Evolutionary conservation across 169 alveolate genomes (phyloP), one percentile per base, ranked within the genome.

Genomic region (Cryptosporidium baileyi): DNA sequence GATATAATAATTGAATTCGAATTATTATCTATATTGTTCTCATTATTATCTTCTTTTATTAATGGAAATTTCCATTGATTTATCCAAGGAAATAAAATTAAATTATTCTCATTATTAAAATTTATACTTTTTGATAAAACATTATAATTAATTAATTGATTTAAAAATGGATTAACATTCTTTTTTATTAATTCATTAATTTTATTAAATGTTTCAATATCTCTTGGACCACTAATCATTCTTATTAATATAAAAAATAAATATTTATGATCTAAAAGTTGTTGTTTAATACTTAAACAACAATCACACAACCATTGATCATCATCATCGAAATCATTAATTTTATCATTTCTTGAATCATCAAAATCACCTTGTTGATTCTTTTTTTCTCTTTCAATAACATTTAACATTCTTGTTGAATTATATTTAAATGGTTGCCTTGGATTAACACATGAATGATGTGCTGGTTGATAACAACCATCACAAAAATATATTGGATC

Each of bases 401-500:
- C 81, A 51, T 65, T 65, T 17, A 65, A 36, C 81, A 65, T 65
- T 49, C 81, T 65, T 15, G 81, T 65, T 6, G 81, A 65, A 36
- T 65, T 65, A 36, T 65, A 65, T 65, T 60, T 65, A 65, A 65
- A 65, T 4, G 81, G 81, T 24, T 65, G 81, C n/a, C 43, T 74
- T 13, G 85, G 85, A 26, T 74, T 74, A 7, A 74, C 85, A 74
- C 85, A 74, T 15, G 85, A 74, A 57, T 74, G 85, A 41, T 74
- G 85, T 11, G 85, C 85, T 1, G 85, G 85, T 1, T 74, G 85
- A 43, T 74, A 74, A 34, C 85, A 74, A 4, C 85, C 85, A 57
- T 74, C 85, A 41, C 85, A 74, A 54, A 74, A 74, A 40, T 54
- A 74, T 2, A 74, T 74, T 5, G 85, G 85, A 43, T 74, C 85